Conservation (phyloP, 1,284 basidiomycete genomes). For the Pyrrhoderma noxium region DNA sequence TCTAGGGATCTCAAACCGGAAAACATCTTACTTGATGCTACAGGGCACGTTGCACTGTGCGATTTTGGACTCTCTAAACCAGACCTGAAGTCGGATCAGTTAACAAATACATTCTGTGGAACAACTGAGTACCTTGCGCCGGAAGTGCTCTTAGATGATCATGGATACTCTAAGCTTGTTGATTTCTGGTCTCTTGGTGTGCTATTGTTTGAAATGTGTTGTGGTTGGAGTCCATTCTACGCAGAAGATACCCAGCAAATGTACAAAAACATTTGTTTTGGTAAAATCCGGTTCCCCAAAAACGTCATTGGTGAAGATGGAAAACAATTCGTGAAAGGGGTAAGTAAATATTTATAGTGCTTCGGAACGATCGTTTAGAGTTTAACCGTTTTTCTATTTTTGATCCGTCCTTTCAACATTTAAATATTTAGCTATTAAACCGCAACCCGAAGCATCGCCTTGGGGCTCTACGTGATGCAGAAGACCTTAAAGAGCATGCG, state of each 20-base stretch:
- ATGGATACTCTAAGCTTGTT: slow-evolving; percentile 97
- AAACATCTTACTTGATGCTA: slow-evolving; percentile 94
- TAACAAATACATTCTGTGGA: slow-evolving; percentile 97
- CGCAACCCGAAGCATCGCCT: slow-evolving; percentile 96
- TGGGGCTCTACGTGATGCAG: slow-evolving; percentile 86
- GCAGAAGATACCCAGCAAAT: slow-evolving; percentile 99
- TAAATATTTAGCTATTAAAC: slow-evolving; percentile 72
- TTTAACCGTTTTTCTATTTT: slow-evolving; percentile 12
- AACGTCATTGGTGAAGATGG: slow-evolving; percentile 97
- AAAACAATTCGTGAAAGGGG: slow-evolving; percentile 98
- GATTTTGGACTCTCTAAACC: slow-evolving; percentile 98
- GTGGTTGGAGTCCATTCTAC: slow-evolving; percentile 99
- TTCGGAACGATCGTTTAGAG: slow-evolving; percentile 17
- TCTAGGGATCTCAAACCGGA: slow-evolving; percentile 89
- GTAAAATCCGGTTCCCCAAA: slow-evolving; percentile 97
- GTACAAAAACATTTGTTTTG: slow-evolving; percentile 99
- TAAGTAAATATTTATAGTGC: slow-evolving; percentile 37
- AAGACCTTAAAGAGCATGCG: slow-evolving; percentile 91
- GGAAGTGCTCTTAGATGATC: slow-evolving; percentile 97
- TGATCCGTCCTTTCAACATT: slow-evolving; percentile 1
- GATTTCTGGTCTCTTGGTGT: slow-evolving; percentile 98
- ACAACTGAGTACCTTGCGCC: slow-evolving; percentile 98
- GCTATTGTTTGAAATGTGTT: slow-evolving; percentile 95
- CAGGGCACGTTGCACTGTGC: slow-evolving; percentile 93
- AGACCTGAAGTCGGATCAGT: slow-evolving; percentile 86